Evolutionary conservation across 2,329 filamentous ascomycete genomes (phyloP), one percentile per base, ranked within the genome.

Genomic region (Penicillium brasilianum): DNA sequence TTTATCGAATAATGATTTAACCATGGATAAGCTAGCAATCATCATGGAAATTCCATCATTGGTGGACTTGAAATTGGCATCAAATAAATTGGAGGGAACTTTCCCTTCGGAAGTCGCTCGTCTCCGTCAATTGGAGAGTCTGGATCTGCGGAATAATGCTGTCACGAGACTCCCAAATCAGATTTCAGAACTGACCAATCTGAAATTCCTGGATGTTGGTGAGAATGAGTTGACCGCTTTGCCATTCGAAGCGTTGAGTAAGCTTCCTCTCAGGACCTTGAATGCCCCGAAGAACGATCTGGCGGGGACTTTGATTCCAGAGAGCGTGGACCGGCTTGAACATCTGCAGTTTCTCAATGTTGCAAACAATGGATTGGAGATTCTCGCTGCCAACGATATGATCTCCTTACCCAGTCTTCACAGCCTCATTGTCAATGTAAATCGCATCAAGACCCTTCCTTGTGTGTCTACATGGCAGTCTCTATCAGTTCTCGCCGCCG

Each of bases 81-180:
- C 91, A 58, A 97, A 97, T 69, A 81, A 86, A 16, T 79, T 97
- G 6, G 85, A 86, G 50, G 92, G 91, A 0, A 81, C 85, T 1
- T 78, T 97, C 2, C 84, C 89, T 48, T 72, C 85, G 0, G 82
- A 81, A n/a, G 82, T 97, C 34, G 81, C 84, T 22, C 82, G 82
- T 6, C 81, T 98, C 16, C 79, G 76, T 37, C 87, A 88, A 54
- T 82, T 99, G 0, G 93, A 97, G 74, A 84, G 88, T 18, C 81
- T 98, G 9, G 93, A 98, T 65, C 72, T 98, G 9, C 91, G 92
- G 64, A 85, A 86, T 14, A 99, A 99, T 77, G 86, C 87, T 62
- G 83, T 99, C 20, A 87, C 88, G 8, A 82, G 83, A 1, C 80
- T 99, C 16, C 91, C 93, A 0, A 78, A 84, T 10, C 84, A 85